Percentiles rank a stretch among this genome's conserved stretches.
phyloP scores from a whole-genome alignment of 148 eudicot species.

The Dysphania ambrosioides region DNA sequence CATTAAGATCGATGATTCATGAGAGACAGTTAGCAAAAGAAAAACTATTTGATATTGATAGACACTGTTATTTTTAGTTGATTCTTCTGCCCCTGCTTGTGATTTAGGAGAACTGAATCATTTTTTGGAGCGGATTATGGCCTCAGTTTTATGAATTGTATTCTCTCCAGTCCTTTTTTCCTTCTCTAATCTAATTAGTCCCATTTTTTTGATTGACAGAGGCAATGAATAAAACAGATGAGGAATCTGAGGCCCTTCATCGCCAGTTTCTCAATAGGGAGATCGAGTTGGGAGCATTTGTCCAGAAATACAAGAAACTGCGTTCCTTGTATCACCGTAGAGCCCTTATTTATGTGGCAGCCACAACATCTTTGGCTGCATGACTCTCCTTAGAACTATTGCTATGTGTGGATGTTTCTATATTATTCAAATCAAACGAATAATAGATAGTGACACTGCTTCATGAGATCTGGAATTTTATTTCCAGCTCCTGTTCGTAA shows the following conservation, averaged over 20 bases:
- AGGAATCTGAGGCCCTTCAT: slow-evolving; percentile 78
- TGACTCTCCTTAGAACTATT: slow-evolving; percentile 22
- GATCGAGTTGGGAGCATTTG: slow-evolving; percentile 60
- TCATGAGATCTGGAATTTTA: too few relatives aligned
- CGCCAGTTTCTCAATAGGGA: slow-evolving; percentile 73
- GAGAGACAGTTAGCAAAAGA: neutral
- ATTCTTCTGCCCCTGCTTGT: neutral
- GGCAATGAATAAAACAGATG: slow-evolving; percentile 70
- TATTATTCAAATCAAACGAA: too few relatives aligned
- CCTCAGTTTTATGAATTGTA: neutral
- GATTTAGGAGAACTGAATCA: too few relatives aligned
- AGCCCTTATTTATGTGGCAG: slow-evolving; percentile 71
- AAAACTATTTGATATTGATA: neutral
- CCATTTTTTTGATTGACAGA: slow-evolving; percentile 44
- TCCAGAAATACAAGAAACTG: slow-evolving; percentile 79
- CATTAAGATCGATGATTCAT: neutral
- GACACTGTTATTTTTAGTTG: neutral
- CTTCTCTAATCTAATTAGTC: neutral
- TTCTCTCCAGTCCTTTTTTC: neutral
- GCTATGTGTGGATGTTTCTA: too few relatives aligned
- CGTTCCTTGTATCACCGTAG: slow-evolving; percentile 66
- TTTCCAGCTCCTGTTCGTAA: too few relatives aligned
- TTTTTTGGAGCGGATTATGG: neutral
- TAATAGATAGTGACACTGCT: too few relatives aligned
- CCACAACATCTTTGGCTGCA: slow-evolving; percentile 54